Evolutionary conservation across 75 land plant genomes (phyloP).

Genomic region (Ceratopteris richardii): DNA sequence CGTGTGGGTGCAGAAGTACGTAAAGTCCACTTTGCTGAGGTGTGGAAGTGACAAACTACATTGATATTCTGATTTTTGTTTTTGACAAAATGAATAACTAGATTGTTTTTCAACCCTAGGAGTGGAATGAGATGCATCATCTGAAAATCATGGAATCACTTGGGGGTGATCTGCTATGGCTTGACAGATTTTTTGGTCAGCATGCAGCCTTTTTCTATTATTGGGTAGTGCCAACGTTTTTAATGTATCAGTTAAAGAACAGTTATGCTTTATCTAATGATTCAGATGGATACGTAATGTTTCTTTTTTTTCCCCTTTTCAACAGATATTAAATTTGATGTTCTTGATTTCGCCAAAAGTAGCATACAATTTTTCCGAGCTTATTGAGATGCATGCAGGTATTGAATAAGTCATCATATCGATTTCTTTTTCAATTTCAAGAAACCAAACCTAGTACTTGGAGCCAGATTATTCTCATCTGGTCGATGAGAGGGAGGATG

Average conservation of each 20-base stretch:
- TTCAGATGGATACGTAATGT: background rate
- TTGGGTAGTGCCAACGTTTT: conserved; percentile 18
- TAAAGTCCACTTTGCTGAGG: conserved; percentile 45
- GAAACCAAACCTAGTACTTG: no score
- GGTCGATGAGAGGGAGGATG: no score
- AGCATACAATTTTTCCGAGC: conserved; percentile 41
- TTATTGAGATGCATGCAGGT: conserved; percentile 42
- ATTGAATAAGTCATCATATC: background rate
- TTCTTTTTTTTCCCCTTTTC: no score
- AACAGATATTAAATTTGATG: conserved; percentile 30
- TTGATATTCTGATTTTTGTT: background rate
- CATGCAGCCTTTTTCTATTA: conserved; percentile 42
- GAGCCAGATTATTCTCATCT: no score
- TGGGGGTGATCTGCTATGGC: conserved; percentile 39
- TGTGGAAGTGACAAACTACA: no score
- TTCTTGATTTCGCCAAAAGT: conserved; percentile 37
- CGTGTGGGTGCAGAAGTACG: conserved; percentile 37
- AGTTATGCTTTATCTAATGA: background rate
- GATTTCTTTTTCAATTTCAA: background rate
- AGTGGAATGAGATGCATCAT: conserved; percentile 47
- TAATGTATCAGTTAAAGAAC: background rate
- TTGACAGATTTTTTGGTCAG: conserved; percentile 35
- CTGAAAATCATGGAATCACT: conserved; percentile 37
- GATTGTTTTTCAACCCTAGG: no score
- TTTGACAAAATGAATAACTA: no score